phyloP scores from a whole-genome alignment of 257 asterid genomes.

The Ehretia macrophylla region DNA sequence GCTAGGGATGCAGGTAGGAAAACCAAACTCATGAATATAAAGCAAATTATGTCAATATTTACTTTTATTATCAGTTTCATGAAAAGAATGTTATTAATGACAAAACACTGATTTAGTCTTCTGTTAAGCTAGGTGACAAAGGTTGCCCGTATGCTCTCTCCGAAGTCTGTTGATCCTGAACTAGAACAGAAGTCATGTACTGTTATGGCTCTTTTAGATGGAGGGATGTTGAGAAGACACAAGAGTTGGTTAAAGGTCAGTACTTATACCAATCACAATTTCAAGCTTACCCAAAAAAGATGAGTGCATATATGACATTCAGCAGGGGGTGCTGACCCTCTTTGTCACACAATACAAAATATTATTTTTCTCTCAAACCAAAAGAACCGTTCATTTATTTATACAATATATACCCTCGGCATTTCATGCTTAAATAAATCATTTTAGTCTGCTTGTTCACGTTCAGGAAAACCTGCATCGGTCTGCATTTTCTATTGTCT shows the following conservation, averaged over 20 bases:
- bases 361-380: too few species aligned
- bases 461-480: too few species aligned
- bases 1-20: slow-evolving; percentile 88
- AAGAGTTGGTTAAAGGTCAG: slow-evolving; percentile 91
- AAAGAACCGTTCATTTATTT: too few species aligned
- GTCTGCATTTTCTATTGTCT: too few species aligned
- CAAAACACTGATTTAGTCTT: slow-evolving; percentile 6
- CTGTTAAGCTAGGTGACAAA: slow-evolving; percentile 63
- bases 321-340: too few species aligned
- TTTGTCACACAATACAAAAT: too few species aligned
- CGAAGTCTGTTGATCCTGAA: slow-evolving; percentile 45
- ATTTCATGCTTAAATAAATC: too few species aligned
- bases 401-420: too few species aligned
- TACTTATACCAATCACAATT: not conserved
- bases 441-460: too few species aligned
- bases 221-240: slow-evolving; percentile 85
- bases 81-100: not conserved
- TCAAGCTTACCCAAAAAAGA: not conserved
- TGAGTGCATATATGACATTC: too few species aligned
- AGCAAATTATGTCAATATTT: slow-evolving; percentile 7
- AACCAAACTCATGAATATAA: slow-evolving; percentile 8
- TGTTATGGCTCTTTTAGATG: slow-evolving; percentile 96
- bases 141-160: slow-evolving; percentile 76
- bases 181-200: slow-evolving; percentile 51
- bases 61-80: not conserved